Evolutionary conservation across 371 early-diverging fungal species (phyloP).

Genomic region (Apophysomyces ossiformis): DNA sequence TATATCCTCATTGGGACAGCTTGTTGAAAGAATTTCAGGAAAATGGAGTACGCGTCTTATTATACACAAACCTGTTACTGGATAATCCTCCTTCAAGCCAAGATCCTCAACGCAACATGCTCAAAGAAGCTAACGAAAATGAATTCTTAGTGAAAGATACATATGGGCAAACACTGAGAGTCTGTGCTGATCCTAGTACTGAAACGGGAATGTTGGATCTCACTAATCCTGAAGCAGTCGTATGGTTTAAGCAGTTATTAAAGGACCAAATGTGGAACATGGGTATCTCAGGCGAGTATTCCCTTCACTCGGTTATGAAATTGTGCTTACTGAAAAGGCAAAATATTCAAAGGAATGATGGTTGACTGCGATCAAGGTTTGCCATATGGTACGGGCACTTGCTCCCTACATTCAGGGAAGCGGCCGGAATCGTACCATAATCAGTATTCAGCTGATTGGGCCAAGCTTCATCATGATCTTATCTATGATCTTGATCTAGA

Average conservation of each 20-base stretch:
- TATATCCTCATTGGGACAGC: conserved; percentile 51
- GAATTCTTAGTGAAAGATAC: conserved; percentile 39
- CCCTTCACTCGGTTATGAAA: neutral
- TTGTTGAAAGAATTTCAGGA: conserved; percentile 40
- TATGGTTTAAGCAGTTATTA: conserved; percentile 50
- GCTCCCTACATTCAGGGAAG: neutral
- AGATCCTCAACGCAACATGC: conserved; percentile 30
- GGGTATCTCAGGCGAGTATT: conserved; percentile 38
- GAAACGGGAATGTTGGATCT: conserved; percentile 47
- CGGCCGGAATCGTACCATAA: conserved; percentile 34
- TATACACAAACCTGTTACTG: conserved; percentile 49
- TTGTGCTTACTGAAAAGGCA: neutral
- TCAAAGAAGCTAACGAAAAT: conserved; percentile 35
- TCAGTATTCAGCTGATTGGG: conserved; percentile 43
- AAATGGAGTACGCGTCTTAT: conserved; percentile 26
- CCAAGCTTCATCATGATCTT: conserved; percentile 32
- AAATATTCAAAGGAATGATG: conserved; percentile 28
- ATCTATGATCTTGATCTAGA: conserved; percentile 34
- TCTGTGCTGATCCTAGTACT: conserved; percentile 4
- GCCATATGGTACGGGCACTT: conserved; percentile 26
- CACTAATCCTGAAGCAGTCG: conserved; percentile 43
- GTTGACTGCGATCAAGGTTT: conserved; percentile 43
- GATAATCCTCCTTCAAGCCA: conserved; percentile 18
- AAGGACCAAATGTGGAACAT: conserved; percentile 36
- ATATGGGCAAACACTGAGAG: neutral